Percentiles rank a stretch among this genome's conserved stretches.
Evolutionary conservation across 2,329 filamentous ascomycete species (phyloP).

Genomic region (Cytospora piceae): DNA sequence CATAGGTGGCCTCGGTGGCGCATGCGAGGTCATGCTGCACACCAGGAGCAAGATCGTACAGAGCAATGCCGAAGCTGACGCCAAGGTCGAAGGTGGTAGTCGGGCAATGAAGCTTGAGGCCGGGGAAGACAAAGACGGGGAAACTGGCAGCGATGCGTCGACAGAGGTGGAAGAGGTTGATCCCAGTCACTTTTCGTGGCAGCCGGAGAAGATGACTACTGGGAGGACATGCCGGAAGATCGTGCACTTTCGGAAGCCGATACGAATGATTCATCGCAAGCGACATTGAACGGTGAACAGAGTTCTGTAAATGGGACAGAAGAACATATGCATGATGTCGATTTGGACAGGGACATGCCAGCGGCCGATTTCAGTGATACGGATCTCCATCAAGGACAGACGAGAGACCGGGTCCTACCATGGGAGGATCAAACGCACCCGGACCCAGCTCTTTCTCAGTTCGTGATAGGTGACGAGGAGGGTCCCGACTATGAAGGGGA

Average conservation of each 20-base stretch:
- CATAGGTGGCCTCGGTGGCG: conserved; percentile 21
- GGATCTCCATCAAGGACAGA: neutral
- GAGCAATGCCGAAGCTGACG: conserved; percentile 20
- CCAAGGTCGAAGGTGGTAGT: conserved; percentile 4
- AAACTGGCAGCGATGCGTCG: neutral
- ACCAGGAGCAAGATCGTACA: conserved; percentile 17
- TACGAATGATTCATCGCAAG: neutral
- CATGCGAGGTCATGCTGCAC: conserved; percentile 19
- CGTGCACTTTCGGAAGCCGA: neutral
- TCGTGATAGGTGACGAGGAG: conserved; percentile 25
- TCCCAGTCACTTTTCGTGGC: conserved; percentile 21
- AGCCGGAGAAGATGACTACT: conserved; percentile 18
- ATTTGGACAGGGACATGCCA: neutral
- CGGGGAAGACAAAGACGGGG: neutral
- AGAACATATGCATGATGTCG: neutral
- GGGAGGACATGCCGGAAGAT: neutral
- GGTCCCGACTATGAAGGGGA: neutral
- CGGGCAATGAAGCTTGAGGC: neutral
- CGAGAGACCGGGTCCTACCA: neutral
- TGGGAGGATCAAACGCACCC: conserved; percentile 4
- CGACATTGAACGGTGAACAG: neutral
- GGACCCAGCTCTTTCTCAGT: conserved; percentile 5
- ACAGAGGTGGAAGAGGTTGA: neutral
- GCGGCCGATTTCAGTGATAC: neutral
- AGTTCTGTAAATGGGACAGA: neutral